Conservation (phyloP, 2,329 filamentous ascomycete genomes). For the Fusarium sp. region DNA sequence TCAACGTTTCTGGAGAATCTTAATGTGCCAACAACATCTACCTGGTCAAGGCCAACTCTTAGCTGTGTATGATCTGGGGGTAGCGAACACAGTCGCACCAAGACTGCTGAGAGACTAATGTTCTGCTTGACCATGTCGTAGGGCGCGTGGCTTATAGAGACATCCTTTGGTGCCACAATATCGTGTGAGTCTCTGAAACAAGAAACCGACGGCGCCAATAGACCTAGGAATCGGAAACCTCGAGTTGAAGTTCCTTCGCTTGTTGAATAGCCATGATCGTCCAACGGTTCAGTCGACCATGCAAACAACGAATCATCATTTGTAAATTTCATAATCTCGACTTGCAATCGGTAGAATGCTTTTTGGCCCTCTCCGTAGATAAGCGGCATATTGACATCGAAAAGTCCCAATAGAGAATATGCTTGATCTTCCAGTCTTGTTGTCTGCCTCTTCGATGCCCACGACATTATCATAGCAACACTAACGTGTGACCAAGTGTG, state of each 20-base stretch:
- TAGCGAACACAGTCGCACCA: conserved; percentile 11
- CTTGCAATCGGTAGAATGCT: conserved; percentile 19
- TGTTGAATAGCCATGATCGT: background rate
- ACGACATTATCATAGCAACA: conserved; percentile 21
- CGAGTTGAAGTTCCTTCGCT: conserved; percentile 4
- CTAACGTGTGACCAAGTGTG: conserved; percentile 19
- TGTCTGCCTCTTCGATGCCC: conserved; percentile 17
- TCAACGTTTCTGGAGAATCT: conserved; percentile 4
- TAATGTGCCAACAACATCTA: conserved; percentile 13
- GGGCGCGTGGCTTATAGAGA: background rate
- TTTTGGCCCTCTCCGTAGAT: conserved; percentile 22
- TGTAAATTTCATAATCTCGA: conserved; percentile 27
- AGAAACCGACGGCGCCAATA: conserved; percentile 6
- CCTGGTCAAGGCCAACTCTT: background rate
- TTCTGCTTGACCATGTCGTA: conserved; percentile 23
- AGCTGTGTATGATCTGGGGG: conserved; percentile 6
- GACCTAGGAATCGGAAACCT: background rate
- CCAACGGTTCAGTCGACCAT: conserved; percentile 21
- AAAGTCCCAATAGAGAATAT: conserved; percentile 17
- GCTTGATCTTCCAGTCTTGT: conserved; percentile 24
- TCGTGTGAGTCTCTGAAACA: conserved; percentile 21
- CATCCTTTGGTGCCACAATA: conserved; percentile 1
- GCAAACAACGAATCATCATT: conserved; percentile 20
- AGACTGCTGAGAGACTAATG: conserved; percentile 5
- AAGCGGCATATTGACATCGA: conserved; percentile 26